Evolutionary conservation across 176 grass and related monocot species (phyloP), one percentile per base, ranked within the genome.

Genomic region (Coix lacrymajobi): DNA sequence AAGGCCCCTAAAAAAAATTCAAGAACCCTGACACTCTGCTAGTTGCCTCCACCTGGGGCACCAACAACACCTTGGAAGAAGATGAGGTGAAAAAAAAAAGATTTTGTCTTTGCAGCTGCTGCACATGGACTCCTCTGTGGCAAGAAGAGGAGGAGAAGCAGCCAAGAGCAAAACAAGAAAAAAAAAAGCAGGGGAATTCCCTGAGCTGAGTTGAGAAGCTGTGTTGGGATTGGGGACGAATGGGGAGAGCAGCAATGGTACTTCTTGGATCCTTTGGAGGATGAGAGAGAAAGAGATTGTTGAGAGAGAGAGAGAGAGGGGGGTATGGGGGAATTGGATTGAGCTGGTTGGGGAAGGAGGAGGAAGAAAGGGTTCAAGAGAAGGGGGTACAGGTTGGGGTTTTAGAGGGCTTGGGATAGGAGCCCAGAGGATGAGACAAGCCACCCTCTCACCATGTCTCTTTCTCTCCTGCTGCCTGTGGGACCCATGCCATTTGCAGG

Each of bases 291-390:
- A 7, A 43, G 67, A 88, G 40, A 54, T 26, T 28, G 33, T 39
- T 61, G 69, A 31, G n/a, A 52, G 41, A 66, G 75, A 16, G 3
- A 26, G 11, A 17, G 73, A 10, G 10, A 33, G 19, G 20, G 11
- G 13, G 6, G 24, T 6, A 12, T 33, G 26, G 40, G 82, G 82
- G 40, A 20, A 51, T 51, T 51, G 70, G 69, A 74, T 13, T 57
- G 80, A 77, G 44, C 14, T 46, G 76, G 72, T n/a, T 22, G 69
- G 29, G 12, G 33, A 26, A 43, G 48, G 41, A 75, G 40, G 71
- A 83, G 39, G 79, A 85, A 84, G 66, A 75, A 76, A 90, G 86
- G 88, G 80, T 89, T 89, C 87, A 80, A 69, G 86, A 31, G 81
- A 75, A 89, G 79, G 79, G 48, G 37, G 45, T 78, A 83, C 63